phyloP scores from a whole-genome alignment of 139 green algal genomes.

The Chlamydomonas sphaeroides region DNA sequence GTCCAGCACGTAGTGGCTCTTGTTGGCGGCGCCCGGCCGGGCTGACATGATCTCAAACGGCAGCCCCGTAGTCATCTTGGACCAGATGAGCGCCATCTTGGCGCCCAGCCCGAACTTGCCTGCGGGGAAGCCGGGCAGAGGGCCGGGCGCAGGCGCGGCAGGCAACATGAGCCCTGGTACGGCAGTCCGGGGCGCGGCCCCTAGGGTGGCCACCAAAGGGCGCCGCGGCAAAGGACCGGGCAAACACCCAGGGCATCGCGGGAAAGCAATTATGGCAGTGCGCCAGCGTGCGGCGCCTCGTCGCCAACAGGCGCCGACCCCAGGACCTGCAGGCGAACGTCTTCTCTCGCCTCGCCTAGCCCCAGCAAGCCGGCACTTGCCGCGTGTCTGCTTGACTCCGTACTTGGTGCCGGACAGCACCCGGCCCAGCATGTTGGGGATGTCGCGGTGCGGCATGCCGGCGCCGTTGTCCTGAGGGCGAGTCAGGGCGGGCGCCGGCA shows the following conservation, averaged over 20 bases:
- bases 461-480: constrained; percentile 89
- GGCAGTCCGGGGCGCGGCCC: too few species aligned
- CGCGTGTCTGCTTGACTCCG: constrained; percentile 77
- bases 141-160: too few species aligned
- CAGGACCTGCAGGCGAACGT: too few species aligned
- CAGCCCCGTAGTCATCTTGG: constrained; percentile 94
- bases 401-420: constrained; percentile 97
- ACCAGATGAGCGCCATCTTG: constrained; percentile 99
- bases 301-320: too few species aligned
- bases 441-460: constrained; percentile 95
- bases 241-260: too few species aligned
- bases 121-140: neutral
- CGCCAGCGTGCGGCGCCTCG: too few species aligned
- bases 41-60: constrained; percentile 88
- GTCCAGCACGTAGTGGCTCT: constrained; percentile 90
- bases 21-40: constrained; percentile 52
- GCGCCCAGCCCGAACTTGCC: constrained; percentile 97
- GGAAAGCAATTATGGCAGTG: too few species aligned
- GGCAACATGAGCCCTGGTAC: too few species aligned
- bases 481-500: too few species aligned
- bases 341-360: too few species aligned
- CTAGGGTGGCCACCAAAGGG: too few species aligned
- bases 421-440: constrained; percentile 94
- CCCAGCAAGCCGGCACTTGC: constrained; percentile 98
- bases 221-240: too few species aligned